Base-by-base conservation (phyloP, 106 monocot species). In the Narthecium ossifragum region DNA sequence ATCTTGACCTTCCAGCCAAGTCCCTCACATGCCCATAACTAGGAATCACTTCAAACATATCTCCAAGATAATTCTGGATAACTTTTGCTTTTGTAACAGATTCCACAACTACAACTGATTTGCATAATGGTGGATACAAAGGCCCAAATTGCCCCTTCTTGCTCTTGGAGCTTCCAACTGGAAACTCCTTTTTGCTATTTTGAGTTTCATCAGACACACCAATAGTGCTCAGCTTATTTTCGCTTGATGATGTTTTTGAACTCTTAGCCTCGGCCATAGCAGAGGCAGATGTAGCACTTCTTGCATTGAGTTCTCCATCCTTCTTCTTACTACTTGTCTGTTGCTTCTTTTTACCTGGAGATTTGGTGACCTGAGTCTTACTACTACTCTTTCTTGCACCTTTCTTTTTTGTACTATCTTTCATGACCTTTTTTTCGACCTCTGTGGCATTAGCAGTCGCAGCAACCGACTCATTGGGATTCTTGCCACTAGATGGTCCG, bases 21-120 rank as follows among this genome's bases (percentile, higher is more conserved):
- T 96, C 96, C 60, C 96, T 83, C 22, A 96, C 86, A 76, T 96
- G 96, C 8, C 96, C 96, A 75, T 96, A 78, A 59, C 86, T 96
- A 64, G 96, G 83, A 3, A 96, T 47, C 13, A 96, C 96, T 60
- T 86, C 86, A 70, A 78, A 96, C 75, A 76, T 78, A 56, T 75
- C 65, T 23, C 96, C 96, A 36, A 96, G 83, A 55, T 96, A 96
- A 20, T 74, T 78, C 59, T 90, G 96, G 34, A 96, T 96, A 27
- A 91, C 75, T 63, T 74, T 86, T 45, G 96, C 86, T 76, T 96
- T 96, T 20, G 96, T 90, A 7, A 64, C 67, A 34, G 96, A 96
- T 70, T 96, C 96, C 20, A 96, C 96, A 55, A 96, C 83, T 30
- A 96, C 73, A 34, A 96, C 96, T 34, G 96, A 96, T 55, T 81